Evolutionary conservation across 192 early-diverging fungal genomes (phyloP).

Genomic region (Chytriomyces sp.): DNA sequence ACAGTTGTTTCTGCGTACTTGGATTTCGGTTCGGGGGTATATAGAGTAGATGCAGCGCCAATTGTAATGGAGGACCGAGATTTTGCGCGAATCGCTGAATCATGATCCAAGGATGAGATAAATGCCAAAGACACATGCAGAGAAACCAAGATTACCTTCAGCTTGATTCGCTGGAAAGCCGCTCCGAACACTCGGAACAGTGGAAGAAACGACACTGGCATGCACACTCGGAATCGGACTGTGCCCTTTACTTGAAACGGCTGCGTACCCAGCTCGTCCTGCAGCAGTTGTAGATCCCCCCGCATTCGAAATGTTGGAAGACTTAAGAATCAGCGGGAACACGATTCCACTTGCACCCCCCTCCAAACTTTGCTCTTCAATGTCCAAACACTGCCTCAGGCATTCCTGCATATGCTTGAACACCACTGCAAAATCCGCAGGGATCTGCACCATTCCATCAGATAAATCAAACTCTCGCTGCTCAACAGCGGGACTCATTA

Average conservation of each 20-base stretch:
- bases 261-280: background rate
- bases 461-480: background rate
- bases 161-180: background rate
- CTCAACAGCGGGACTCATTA: background rate
- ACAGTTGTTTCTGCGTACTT: background rate
- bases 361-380: slow-evolving; percentile 37
- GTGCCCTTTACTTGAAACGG: background rate
- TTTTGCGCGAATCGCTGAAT: background rate
- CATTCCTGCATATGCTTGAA: slow-evolving; percentile 60
- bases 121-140: background rate
- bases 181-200: background rate
- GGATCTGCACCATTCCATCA: slow-evolving; percentile 32
- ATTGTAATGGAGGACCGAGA: slow-evolving; percentile 11
- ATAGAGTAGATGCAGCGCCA: slow-evolving; percentile 21
- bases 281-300: background rate
- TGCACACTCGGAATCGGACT: slow-evolving; percentile 8
- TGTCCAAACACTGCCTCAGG: slow-evolving; percentile 54
- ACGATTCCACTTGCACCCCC: slow-evolving; percentile 15
- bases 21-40: slow-evolving; percentile 7
- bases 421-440: slow-evolving; percentile 36
- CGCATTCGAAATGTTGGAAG: slow-evolving; percentile 34
- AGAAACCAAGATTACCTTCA: background rate
- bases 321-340: slow-evolving; percentile 56
- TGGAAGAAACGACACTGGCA: background rate
- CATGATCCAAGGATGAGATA: background rate